Percentiles rank a stretch among this genome's conserved stretches.
phyloP scores from a whole-genome alignment of 2,329 filamentous ascomycete genomes.

The Calonectria fujianensis region DNA sequence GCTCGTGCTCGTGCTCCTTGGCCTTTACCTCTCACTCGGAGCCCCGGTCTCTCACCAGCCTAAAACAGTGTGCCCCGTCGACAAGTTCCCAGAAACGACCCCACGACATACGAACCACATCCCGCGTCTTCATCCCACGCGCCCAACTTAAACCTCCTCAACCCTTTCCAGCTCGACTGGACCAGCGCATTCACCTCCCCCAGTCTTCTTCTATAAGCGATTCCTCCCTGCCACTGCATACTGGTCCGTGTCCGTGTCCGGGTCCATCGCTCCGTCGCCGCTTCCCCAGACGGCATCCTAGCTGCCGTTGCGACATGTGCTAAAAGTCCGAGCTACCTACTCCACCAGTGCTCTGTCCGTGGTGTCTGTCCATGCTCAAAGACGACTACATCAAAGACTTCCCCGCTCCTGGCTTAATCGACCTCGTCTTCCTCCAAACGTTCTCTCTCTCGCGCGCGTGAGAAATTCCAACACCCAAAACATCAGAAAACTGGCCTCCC shows the following conservation, averaged over 20 bases:
- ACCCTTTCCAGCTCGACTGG: conserved; percentile 12
- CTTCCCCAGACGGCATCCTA: conserved; percentile 14
- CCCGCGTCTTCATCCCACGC: conserved; percentile 33
- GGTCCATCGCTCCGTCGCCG: conserved; percentile 9
- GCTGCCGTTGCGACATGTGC: conserved; percentile 33
- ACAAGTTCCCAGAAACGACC: conserved; percentile 38
- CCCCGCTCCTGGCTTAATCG: neutral
- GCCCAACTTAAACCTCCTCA: conserved; percentile 27
- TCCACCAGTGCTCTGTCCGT: conserved; percentile 21
- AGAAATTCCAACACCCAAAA: conserved; percentile 31
- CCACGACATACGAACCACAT: conserved; percentile 38
- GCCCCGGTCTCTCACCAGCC: conserved; percentile 26
- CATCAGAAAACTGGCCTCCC: conserved; percentile 27
- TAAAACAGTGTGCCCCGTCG: conserved; percentile 34
- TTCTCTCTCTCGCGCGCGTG: conserved; percentile 2
- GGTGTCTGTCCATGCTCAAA: conserved; percentile 32
- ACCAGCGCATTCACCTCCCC: conserved; percentile 1
- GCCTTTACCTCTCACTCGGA: conserved; percentile 25
- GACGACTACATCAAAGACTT: conserved; percentile 14
- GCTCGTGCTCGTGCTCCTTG: conserved; percentile 31
- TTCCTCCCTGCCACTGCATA: neutral
- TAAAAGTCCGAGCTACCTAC: conserved; percentile 20
- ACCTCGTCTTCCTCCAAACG: neutral
- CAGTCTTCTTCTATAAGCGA: neutral
- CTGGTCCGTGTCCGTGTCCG: conserved; percentile 16